phyloP scores from a whole-genome alignment of 805 yeast genomes.

The Monosporozyma siamensis region DNA sequence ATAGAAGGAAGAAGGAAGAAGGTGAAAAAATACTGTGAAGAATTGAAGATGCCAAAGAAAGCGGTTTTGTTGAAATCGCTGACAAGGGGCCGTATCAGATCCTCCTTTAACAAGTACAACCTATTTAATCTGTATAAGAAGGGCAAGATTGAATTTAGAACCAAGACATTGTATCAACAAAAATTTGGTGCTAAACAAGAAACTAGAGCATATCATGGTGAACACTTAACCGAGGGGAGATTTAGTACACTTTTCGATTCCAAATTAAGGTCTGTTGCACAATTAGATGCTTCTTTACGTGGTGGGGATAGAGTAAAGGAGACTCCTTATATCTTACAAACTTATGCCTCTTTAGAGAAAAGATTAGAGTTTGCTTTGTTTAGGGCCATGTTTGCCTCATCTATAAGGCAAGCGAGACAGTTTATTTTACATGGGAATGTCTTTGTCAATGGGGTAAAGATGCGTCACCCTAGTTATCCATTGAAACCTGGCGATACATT shows the following conservation, averaged over 20 bases:
- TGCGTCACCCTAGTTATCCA: slow-evolving; percentile 70
- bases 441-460: slow-evolving; percentile 70
- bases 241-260: slow-evolving; percentile 64
- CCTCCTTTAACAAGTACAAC: slow-evolving; percentile 87
- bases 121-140: slow-evolving; percentile 81
- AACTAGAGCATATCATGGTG: slow-evolving; percentile 93
- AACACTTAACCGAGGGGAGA: slow-evolving; percentile 74
- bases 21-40: too few relatives aligned
- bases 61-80: slow-evolving; percentile 48
- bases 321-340: slow-evolving; percentile 82
- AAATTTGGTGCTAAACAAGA: slow-evolving; percentile 88
- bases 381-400: slow-evolving; percentile 87
- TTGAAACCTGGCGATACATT: slow-evolving; percentile 81
- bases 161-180: slow-evolving; percentile 76
- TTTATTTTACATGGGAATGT: slow-evolving; percentile 76
- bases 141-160: slow-evolving; percentile 42
- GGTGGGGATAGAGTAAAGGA: slow-evolving; percentile 40
- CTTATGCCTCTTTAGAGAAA: slow-evolving; percentile 80
- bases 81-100: slow-evolving; percentile 65
- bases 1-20: too few relatives aligned
- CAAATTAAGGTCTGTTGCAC: slow-evolving; percentile 77
- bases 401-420: slow-evolving; percentile 88
- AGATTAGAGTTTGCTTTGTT: slow-evolving; percentile 84
- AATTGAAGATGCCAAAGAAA: slow-evolving; percentile 46
- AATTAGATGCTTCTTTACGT: slow-evolving; percentile 69